Evolutionary conservation across 345 rosid genomes (phyloP).

Genomic region (Turnera subulata): DNA sequence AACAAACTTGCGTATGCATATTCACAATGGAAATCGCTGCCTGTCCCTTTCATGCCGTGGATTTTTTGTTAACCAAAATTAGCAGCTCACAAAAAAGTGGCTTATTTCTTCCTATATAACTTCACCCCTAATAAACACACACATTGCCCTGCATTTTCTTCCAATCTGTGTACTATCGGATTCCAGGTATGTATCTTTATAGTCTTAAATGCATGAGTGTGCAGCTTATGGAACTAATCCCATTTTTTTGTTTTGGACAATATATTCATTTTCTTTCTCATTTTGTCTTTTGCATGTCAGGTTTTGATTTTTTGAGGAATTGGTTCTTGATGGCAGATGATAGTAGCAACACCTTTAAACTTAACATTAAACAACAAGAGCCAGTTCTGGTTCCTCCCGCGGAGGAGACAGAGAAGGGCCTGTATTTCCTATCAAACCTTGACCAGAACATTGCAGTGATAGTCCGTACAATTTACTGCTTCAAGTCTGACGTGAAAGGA

Average conservation of each 20-base stretch:
- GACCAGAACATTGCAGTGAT: constrained; percentile 86
- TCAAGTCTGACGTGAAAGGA: constrained; percentile 54
- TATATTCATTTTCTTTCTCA: background rate
- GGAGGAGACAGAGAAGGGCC: constrained; percentile 58
- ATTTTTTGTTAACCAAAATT: constrained; percentile 22
- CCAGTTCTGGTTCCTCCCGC: constrained; percentile 59
- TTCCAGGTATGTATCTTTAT: constrained; percentile 7
- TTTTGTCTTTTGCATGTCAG: constrained; percentile 1
- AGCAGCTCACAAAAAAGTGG: background rate
- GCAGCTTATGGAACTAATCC: no score
- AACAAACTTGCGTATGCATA: no score
- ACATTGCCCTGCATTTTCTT: background rate
- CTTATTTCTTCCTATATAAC: constrained; percentile 30
- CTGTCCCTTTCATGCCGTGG: constrained; percentile 30
- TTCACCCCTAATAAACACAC: constrained; percentile 9
- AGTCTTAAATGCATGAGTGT: no score
- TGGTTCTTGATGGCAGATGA: constrained; percentile 35
- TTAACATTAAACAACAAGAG: constrained; percentile 41
- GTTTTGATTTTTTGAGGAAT: constrained; percentile 12
- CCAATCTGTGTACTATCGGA: background rate
- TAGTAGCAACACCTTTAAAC: constrained; percentile 26
- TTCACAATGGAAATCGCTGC: background rate
- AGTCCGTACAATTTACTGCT: constrained; percentile 76
- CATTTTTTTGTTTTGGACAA: no score
- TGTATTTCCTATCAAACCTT: constrained; percentile 71